Percentiles rank a stretch among this genome's conserved stretches.
These are phyloP conservation scores for Mytilinidion resinicola DNA, from an alignment of 495 filamentous ascomycete genomes.

Conservation along the genomic window DNA sequence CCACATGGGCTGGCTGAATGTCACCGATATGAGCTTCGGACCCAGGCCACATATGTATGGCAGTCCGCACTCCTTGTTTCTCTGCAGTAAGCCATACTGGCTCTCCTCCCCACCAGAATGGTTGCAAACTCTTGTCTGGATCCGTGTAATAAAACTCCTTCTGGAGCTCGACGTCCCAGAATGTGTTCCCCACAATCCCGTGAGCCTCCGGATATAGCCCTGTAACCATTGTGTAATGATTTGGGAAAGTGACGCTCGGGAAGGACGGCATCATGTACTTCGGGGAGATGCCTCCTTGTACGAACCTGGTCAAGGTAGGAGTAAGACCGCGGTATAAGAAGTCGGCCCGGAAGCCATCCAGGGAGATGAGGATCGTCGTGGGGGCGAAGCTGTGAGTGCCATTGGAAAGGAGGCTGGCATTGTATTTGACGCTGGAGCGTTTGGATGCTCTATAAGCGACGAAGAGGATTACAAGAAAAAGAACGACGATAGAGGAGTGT, in stretches of 20 bases:
- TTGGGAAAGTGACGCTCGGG: slow-evolving; percentile 94
- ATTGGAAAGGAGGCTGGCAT: slow-evolving; percentile 51
- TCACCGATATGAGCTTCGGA: slow-evolving; percentile 72
- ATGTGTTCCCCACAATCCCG: slow-evolving; percentile 88
- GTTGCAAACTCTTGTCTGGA: slow-evolving; percentile 60
- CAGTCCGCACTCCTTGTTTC: slow-evolving; percentile 62
- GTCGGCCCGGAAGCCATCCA: slow-evolving; percentile 96
- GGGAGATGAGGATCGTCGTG: slow-evolving; percentile 87
- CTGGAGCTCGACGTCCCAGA: slow-evolving; percentile 72
- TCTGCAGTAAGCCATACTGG: slow-evolving; percentile 93
- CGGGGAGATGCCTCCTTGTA: slow-evolving; percentile 79
- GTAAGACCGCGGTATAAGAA: slow-evolving; percentile 80
- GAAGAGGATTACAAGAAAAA: slow-evolving; percentile 49
- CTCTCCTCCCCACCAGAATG: slow-evolving; percentile 91
- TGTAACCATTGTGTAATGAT: slow-evolving; percentile 92
- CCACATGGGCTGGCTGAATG: slow-evolving; percentile 66
- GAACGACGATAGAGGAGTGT: slow-evolving; percentile 39
- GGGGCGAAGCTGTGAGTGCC: slow-evolving; percentile 81
- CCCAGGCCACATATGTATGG: slow-evolving; percentile 98
- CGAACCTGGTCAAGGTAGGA: slow-evolving; percentile 70
- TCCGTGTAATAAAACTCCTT: slow-evolving; percentile 87
- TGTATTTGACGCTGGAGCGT: slow-evolving; percentile 33
- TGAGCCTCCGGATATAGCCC: slow-evolving; percentile 90
- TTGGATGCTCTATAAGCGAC: slow-evolving; percentile 51
- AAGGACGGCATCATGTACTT: slow-evolving; percentile 89